A percentile compares a stretch with the other conserved stretches of the same genome.
These are phyloP conservation scores for Aleurites moluccanus DNA, from an alignment of 441 rosid species.

Conservation along the genomic window DNA sequence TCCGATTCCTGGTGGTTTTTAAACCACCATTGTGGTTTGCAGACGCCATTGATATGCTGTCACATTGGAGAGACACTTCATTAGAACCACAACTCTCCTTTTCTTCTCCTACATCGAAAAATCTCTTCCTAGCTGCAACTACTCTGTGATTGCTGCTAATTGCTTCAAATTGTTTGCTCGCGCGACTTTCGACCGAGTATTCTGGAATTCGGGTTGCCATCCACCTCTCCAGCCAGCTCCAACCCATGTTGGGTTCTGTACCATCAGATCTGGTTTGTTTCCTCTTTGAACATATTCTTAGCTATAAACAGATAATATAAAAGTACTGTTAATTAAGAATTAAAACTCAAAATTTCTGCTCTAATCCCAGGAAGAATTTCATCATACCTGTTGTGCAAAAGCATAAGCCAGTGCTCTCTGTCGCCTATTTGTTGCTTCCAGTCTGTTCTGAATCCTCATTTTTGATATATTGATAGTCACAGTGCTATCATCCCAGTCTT, in stretches of 20 bases:
- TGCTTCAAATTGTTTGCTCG: conserved; percentile 32
- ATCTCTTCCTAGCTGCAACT: conserved; percentile 24
- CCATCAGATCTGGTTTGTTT: conserved; percentile 42
- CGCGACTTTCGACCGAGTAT: conserved; percentile 31
- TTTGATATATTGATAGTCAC: conserved; percentile 64
- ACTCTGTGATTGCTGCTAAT: conserved; percentile 26
- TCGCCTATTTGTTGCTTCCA: conserved; percentile 74
- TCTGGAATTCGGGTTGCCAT: conserved; percentile 81
- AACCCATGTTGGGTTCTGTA: conserved; percentile 53
- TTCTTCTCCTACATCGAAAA: conserved; percentile 52
- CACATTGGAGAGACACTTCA: conserved; percentile 53
- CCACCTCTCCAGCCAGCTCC: conserved; percentile 95
- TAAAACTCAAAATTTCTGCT: background rate
- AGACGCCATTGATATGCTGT: conserved; percentile 31
- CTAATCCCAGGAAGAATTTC: background rate
- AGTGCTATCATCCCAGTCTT: conserved; percentile 95
- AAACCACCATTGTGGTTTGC: conserved; percentile 27
- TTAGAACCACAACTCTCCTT: conserved; percentile 84
- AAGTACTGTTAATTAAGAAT: conserved; percentile 2
- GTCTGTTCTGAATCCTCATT: conserved; percentile 62
- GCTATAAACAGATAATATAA: conserved; percentile 33
- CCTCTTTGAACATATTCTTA: conserved; percentile 67
- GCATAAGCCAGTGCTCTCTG: conserved; percentile 92
- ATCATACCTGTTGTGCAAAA: conserved; percentile 78
- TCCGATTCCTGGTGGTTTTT: conserved; percentile 31